phyloP scores from a whole-genome alignment of 2,329 filamentous ascomycete genomes.

The Beauveria sp. region DNA sequence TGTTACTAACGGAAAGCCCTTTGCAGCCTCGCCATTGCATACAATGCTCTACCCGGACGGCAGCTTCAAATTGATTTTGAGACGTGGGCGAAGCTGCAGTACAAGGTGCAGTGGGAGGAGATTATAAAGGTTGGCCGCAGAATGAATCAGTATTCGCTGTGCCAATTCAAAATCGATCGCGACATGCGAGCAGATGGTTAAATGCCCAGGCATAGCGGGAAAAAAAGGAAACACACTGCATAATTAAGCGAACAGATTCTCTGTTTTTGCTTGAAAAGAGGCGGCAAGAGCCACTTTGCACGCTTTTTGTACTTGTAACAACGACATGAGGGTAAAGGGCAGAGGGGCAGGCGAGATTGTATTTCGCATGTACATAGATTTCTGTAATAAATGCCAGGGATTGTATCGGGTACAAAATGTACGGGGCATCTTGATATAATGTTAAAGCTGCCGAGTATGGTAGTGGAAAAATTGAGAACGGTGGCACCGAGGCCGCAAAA shows the following conservation, averaged over 20 bases:
- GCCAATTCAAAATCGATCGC: slow-evolving; percentile 42
- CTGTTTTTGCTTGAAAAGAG: not conserved
- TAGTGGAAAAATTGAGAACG: too few species aligned
- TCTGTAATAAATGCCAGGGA: too few species aligned
- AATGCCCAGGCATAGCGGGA: not conserved
- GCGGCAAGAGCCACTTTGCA: not conserved
- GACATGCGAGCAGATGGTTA: slow-evolving; percentile 32
- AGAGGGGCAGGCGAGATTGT: not conserved
- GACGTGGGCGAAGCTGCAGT: slow-evolving; percentile 62
- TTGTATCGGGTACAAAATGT: too few species aligned
- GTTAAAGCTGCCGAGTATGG: too few species aligned
- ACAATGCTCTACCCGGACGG: slow-evolving; percentile 62
- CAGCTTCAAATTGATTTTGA: slow-evolving; percentile 63
- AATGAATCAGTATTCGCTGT: slow-evolving; percentile 35
- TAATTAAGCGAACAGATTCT: not conserved
- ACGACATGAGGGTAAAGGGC: not conserved
- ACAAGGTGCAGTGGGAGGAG: slow-evolving; percentile 61
- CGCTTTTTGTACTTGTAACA: not conserved
- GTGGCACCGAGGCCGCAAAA: too few species aligned
- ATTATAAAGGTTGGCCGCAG: slow-evolving; percentile 48
- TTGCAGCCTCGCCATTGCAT: slow-evolving; percentile 23
- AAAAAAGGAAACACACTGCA: not conserved
- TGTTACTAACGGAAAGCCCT: not conserved
- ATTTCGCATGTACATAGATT: not conserved
- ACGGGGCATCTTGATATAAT: too few species aligned